Conservation (phyloP, 2,329 filamentous ascomycete species). For the Teratosphaeria epicoccoides region DNA sequence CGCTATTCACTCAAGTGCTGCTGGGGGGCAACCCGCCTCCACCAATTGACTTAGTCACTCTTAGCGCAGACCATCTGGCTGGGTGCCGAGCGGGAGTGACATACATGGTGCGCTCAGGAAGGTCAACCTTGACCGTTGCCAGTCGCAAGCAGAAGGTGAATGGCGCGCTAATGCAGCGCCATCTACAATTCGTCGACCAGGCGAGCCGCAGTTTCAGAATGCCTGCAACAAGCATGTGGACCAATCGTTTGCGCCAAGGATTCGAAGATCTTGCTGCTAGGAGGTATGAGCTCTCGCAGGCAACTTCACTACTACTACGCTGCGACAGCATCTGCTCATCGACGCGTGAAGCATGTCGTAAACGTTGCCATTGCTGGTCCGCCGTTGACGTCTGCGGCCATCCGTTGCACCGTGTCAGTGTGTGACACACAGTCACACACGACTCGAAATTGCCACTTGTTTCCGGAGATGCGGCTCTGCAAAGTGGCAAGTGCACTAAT, state of each 20-base stretch:
- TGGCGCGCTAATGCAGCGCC: conserved; percentile 7
- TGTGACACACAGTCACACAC: neutral
- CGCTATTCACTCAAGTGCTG: neutral
- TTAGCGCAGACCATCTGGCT: neutral
- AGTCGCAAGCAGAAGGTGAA: neutral
- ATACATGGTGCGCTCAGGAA: neutral
- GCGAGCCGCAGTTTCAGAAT: neutral
- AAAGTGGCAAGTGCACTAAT: neutral
- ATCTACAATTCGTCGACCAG: neutral
- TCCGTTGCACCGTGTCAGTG: neutral
- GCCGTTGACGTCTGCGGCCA: neutral
- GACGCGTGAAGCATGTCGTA: neutral
- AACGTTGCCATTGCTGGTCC: neutral
- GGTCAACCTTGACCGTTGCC: no score
- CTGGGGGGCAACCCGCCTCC: neutral
- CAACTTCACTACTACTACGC: neutral
- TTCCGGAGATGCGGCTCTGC: neutral
- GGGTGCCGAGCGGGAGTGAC: neutral
- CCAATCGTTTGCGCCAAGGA: neutral
- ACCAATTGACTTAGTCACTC: neutral
- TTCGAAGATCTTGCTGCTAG: neutral
- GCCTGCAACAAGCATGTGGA: neutral
- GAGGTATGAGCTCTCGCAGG: neutral
- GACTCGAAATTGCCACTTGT: neutral
- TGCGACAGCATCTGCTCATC: neutral